Evolutionary conservation across 192 early-diverging fungal species (phyloP).

Genomic region (Backusella parvicylindrica): DNA sequence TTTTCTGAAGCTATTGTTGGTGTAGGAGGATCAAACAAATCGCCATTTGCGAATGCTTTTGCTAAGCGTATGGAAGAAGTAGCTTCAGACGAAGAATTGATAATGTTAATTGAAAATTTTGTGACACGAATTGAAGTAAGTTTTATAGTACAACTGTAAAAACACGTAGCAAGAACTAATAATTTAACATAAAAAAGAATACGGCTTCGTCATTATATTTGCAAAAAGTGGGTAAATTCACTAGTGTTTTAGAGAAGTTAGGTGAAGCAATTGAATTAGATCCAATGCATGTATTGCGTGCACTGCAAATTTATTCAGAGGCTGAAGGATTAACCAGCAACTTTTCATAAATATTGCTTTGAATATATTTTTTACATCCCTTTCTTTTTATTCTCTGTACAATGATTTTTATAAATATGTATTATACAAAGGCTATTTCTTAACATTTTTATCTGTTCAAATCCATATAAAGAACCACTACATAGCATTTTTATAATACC

Average conservation of each 20-base stretch:
- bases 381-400: not conserved
- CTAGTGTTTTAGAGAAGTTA: constrained; percentile 52
- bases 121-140: constrained; percentile 59
- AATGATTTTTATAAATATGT: no score
- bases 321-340: constrained; percentile 25
- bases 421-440: no score
- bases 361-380: not conserved
- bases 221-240: constrained; percentile 50
- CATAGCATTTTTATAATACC: no score
- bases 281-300: constrained; percentile 55
- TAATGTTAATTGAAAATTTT: constrained; percentile 48
- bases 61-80: constrained; percentile 39
- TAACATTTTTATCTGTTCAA: no score
- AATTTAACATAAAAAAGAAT: constrained; percentile 44
- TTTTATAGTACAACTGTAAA: not conserved
- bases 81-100: constrained; percentile 51
- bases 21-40: not conserved
- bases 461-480: no score
- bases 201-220: constrained; percentile 58
- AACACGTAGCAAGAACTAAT: not conserved
- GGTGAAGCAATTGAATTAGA: constrained; percentile 58
- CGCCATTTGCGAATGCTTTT: constrained; percentile 13
- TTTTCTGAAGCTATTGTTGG: constrained; percentile 4
- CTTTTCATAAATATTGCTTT: not conserved
- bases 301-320: constrained; percentile 62